Conservation (phyloP, 2,329 filamentous ascomycete genomes). For the Hypoxylon sp. region DNA sequence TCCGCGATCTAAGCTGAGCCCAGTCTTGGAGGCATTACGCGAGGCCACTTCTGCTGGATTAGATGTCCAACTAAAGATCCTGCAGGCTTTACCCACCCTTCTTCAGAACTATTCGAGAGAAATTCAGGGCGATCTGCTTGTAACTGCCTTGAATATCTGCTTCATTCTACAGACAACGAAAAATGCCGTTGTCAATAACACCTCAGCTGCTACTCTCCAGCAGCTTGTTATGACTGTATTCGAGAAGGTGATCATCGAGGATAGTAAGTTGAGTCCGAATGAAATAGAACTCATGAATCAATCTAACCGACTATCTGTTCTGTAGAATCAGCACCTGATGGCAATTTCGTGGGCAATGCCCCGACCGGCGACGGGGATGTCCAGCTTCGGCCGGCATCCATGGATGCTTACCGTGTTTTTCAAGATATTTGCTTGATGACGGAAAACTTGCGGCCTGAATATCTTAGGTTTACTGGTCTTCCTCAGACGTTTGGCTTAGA, state of each 20-base stretch:
- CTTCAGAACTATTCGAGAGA: conserved; percentile 89
- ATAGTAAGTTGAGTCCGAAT: conserved; percentile 65
- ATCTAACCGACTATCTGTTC: too few relatives aligned
- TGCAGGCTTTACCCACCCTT: conserved; percentile 89
- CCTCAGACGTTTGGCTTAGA: conserved; percentile 87
- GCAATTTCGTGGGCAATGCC: conserved; percentile 71
- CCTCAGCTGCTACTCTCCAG: conserved; percentile 93
- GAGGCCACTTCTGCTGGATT: conserved; percentile 82
- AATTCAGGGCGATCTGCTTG: conserved; percentile 81
- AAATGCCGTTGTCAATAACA: conserved; percentile 92
- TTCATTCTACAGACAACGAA: conserved; percentile 91
- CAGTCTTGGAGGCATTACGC: conserved; percentile 86
- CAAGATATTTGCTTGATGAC: conserved; percentile 89
- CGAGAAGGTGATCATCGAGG: conserved; percentile 86
- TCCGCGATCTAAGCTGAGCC: conserved; percentile 79
- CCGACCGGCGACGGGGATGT: conserved; percentile 71
- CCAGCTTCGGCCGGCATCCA: conserved; percentile 75
- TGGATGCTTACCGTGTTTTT: conserved; percentile 88
- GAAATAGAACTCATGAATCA: too few relatives aligned
- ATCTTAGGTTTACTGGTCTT: conserved; percentile 79
- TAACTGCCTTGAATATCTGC: conserved; percentile 87
- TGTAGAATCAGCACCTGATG: conserved; percentile 57
- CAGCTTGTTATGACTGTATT: conserved; percentile 93
- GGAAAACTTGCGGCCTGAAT: conserved; percentile 83
- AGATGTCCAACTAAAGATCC: conserved; percentile 94